Evolutionary conservation across 208 protist genomes (phyloP).

Genomic region (Leishmania guyanensis): DNA sequence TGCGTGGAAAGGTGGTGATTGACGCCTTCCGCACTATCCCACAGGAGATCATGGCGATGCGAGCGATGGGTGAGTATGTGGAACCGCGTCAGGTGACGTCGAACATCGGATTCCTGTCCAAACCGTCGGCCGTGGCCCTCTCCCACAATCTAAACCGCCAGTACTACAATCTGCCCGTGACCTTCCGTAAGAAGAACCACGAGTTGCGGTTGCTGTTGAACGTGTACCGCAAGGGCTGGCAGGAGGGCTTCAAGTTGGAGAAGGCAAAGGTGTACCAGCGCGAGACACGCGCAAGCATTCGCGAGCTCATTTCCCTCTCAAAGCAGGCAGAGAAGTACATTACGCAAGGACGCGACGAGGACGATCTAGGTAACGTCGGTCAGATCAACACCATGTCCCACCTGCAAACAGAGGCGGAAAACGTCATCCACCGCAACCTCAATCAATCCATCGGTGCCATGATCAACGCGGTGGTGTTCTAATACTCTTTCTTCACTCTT

Average conservation of each 20-base stretch:
- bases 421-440: slow-evolving; percentile 77
- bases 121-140: slow-evolving; percentile 97
- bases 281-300: slow-evolving; percentile 74
- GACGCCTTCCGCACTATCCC: slow-evolving; percentile 99
- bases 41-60: slow-evolving; percentile 87
- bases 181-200: slow-evolving; percentile 99
- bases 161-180: slow-evolving; percentile 99
- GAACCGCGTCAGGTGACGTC: slow-evolving; percentile 99
- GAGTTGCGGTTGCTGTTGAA: slow-evolving; percentile 99
- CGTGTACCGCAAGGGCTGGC: slow-evolving; percentile 99
- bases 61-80: slow-evolving; percentile 72
- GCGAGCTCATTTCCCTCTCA: slow-evolving; percentile 68
- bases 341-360: slow-evolving; percentile 81
- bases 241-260: slow-evolving; percentile 95
- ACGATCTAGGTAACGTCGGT: slow-evolving; percentile 87
- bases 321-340: slow-evolving; percentile 86
- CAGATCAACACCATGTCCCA: slow-evolving; percentile 80
- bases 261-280: slow-evolving; percentile 66
- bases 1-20: slow-evolving; percentile 99
- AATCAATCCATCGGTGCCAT: slow-evolving; percentile 86
- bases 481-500: slow-evolving; percentile 24
- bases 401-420: slow-evolving; percentile 78
- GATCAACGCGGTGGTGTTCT: slow-evolving; percentile 90
- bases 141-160: slow-evolving; percentile 98
- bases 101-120: slow-evolving; percentile 99